phyloP scores from a whole-genome alignment of 176 grass and related monocot species.

The Tillandsia leiboldiana region DNA sequence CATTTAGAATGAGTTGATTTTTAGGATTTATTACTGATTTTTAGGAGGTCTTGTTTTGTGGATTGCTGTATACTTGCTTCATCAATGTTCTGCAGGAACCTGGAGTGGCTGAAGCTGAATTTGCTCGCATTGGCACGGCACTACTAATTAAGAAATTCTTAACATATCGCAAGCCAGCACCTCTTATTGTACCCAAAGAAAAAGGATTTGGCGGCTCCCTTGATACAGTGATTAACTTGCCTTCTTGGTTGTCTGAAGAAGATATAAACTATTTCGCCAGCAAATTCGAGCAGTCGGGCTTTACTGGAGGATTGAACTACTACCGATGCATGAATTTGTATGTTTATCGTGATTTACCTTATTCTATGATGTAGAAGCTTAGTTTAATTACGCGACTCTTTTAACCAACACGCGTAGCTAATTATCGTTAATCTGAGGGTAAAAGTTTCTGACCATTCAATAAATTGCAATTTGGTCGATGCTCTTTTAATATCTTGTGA shows the following conservation, averaged over 20 bases:
- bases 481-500: too few relatives aligned
- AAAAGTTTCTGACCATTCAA: too few relatives aligned
- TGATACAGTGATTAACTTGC: constrained; percentile 46
- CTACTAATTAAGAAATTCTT: constrained; percentile 41
- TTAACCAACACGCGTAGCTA: too few relatives aligned
- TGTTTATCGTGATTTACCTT: constrained; percentile 10
- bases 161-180: constrained; percentile 49
- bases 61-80: too few relatives aligned
- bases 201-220: constrained; percentile 61
- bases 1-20: too few relatives aligned
- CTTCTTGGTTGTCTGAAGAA: constrained; percentile 72
- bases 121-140: constrained; percentile 29
- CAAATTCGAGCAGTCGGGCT: constrained; percentile 77
- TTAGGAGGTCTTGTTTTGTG: too few relatives aligned
- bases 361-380: constrained; percentile 1
- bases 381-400: neutral
- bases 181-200: constrained; percentile 51
- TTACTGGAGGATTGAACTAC: constrained; percentile 79
- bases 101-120: constrained; percentile 70
- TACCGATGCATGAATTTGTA: constrained; percentile 90
- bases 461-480: too few relatives aligned
- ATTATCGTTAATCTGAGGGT: too few relatives aligned
- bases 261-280: constrained; percentile 60
- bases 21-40: too few relatives aligned
- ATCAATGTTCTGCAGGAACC: constrained; percentile 33